Evolutionary conservation across 2,329 filamentous ascomycete species (phyloP), one percentile per base, ranked within the genome.

Genomic region (Leptosphaerulina australis): DNA sequence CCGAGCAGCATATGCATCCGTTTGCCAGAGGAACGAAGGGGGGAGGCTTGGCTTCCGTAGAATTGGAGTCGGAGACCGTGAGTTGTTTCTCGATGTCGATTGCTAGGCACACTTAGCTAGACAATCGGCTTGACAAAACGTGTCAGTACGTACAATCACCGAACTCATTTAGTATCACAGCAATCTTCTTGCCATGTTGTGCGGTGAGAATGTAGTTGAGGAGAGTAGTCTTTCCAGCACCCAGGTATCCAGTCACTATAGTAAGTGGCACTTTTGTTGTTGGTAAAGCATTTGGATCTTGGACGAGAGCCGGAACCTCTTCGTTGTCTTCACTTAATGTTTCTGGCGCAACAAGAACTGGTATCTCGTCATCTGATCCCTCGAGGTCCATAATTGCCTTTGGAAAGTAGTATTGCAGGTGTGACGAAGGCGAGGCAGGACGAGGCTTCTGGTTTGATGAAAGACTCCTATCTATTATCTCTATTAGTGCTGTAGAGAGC

Each of bases 1-100:
- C 92, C 3, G 91, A 96, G 76, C 94, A 99, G 76, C 94, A 99
- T 60, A 99, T 91, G 71, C 94, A 99, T 56, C 94, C 94, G 63
- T 99, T 99, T 43, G 90, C 91, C 44, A 99, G 85, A 55, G 97
- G 92, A 21, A 99, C 84, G 90, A 95, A 99, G 1, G 66, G 65
- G 1, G 65, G 55, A 8, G 66, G 60, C 5, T 59, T 58, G 24
- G 69, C 63, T 34, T 61, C 58, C 14, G 66, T 72, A 3, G 58
- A 61, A 52, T 70, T 61, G 14, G 55, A 41, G 41, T 67, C 63
- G 6, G 88, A 96, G 61, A 99, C 86, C 0, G 93, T 97, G 55
- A 99, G 81, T 33, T 91, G 92, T 71, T 96, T 97, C 73, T 99
- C 94, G 58, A 99, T 96, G 67, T 97, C 93, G 63, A 91, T 82